phyloP scores from a whole-genome alignment of 2,329 filamentous ascomycete genomes.

The Cladosporium sp. region DNA sequence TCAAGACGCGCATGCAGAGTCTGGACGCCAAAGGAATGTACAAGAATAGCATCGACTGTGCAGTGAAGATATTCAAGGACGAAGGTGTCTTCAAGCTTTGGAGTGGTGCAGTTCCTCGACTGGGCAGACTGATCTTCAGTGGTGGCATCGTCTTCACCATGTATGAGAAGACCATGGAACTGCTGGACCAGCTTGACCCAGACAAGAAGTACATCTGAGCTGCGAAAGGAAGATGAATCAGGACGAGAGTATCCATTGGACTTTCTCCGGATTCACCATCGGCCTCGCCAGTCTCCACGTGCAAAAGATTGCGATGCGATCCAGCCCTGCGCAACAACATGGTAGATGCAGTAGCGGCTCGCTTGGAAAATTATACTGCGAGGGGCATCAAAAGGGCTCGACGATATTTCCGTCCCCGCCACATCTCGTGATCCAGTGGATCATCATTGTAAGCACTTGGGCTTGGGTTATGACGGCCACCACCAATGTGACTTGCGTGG shows the following conservation, averaged over 20 bases:
- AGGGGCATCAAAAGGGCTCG: background rate
- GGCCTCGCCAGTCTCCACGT: too few species aligned
- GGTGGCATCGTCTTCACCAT: slow-evolving; percentile 98
- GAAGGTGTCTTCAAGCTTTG: slow-evolving; percentile 90
- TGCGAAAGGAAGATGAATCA: background rate
- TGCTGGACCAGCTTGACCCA: slow-evolving; percentile 78
- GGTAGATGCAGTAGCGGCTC: background rate
- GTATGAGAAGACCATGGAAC: slow-evolving; percentile 93
- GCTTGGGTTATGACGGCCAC: background rate
- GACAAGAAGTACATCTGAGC: slow-evolving; percentile 71
- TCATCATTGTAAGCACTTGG: background rate
- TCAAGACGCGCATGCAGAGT: slow-evolving; percentile 98
- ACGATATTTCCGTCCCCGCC: background rate
- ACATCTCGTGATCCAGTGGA: background rate
- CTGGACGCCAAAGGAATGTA: slow-evolving; percentile 80
- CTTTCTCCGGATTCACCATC: too few species aligned
- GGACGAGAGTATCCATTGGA: background rate
- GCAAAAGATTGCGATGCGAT: background rate
- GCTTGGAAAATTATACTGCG: background rate
- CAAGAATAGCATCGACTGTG: slow-evolving; percentile 85
- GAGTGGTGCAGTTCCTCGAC: slow-evolving; percentile 84
- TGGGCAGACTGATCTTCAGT: slow-evolving; percentile 83
- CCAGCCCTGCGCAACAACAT: background rate
- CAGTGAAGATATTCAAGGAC: slow-evolving; percentile 77
- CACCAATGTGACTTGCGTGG: background rate